Base-by-base conservation (phyloP, 2,329 filamentous ascomycete species). In the Clarireedia hainanense region DNA sequence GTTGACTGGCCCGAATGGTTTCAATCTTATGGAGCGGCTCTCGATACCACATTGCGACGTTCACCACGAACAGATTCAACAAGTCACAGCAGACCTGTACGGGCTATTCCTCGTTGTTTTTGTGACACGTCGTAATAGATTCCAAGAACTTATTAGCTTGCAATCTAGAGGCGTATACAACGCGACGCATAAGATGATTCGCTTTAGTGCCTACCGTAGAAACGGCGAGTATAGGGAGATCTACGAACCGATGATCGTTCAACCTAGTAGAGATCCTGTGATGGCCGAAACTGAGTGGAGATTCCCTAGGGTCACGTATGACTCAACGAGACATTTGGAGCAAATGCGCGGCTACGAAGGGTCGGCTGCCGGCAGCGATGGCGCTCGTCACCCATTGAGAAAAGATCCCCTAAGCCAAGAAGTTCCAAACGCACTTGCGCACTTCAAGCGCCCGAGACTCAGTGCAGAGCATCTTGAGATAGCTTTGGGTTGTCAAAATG, bases 81-180 rank as follows among this genome's bases (percentile, higher is more conserved):
- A 51, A n/a, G 2, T 56, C 6, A 56, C 48, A 3, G 53, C 53
- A 1, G 53, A 52, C 7, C 10, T 56, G 0, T 56, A 51, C 20
- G 48, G 47, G 1, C 23, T 56, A 3, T 17, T 17, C 3, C 47
- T 56, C 0, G n/a, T 56, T 5, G 6, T 56, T 4, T 50, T 50
- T 20, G 9, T 12, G 4, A 34, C 15, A 0, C 15, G 15, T 6
- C 15, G 14, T 0, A 27, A 9, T 0, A 6, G 26, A 2, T 4
- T 5, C 1, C 2, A 3, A 3, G 6, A 1, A 5, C 10, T 2
- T 14, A 34, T 37, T 10, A 30, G 10, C 27, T 10, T 30, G 27
- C 43, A 37, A 20, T 6, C n/a, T 2, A 17, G 52, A 14, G 52
- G 52, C 0, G 45, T 39, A 2, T 54, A 39, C 45, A 34, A 34